Percentiles rank a stretch among this genome's conserved stretches.
Evolutionary conservation across 352 stramenopile genomes (phyloP).

Genomic region (Phytophthora sojae): DNA sequence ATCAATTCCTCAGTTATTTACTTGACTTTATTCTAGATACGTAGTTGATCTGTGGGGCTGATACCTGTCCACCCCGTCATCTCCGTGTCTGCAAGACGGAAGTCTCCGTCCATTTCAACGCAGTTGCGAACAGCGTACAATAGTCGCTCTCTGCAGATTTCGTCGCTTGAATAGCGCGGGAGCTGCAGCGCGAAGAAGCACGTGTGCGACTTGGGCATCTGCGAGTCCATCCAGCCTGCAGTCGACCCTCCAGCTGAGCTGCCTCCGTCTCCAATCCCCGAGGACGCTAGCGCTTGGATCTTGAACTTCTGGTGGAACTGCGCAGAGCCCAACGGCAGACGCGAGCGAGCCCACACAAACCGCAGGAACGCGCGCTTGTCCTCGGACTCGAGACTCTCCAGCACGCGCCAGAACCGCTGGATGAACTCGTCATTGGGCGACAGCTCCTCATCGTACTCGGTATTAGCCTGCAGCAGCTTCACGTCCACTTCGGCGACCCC

Average conservation of each 20-base stretch:
- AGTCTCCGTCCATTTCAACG: slow-evolving; percentile 91
- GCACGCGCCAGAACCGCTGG: slow-evolving; percentile 81
- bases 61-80: slow-evolving; percentile 82
- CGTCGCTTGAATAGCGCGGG: slow-evolving; percentile 81
- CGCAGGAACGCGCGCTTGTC: slow-evolving; percentile 81
- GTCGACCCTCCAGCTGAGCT: slow-evolving; percentile 6
- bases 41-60: slow-evolving; percentile 64
- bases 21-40: slow-evolving; percentile 39
- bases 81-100: slow-evolving; percentile 83
- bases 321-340: slow-evolving; percentile 60
- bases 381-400: slow-evolving; percentile 63
- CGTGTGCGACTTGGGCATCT: slow-evolving; percentile 89
- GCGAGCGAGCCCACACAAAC: slow-evolving; percentile 85
- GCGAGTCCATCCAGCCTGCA: slow-evolving; percentile 50
- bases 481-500: slow-evolving; percentile 80
- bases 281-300: slow-evolving; percentile 68
- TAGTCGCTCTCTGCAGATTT: slow-evolving; percentile 69
- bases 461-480: slow-evolving; percentile 73
- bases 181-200: slow-evolving; percentile 89
- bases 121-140: slow-evolving; percentile 90
- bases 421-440: slow-evolving; percentile 70
- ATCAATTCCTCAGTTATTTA: too few species aligned
- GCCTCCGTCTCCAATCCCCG: slow-evolving; percentile 16
- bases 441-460: slow-evolving; percentile 87
- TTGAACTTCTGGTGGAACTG: slow-evolving; percentile 91